Base-by-base conservation (phyloP, 495 filamentous ascomycete genomes). In the Trichoderma orchidacearum region DNA sequence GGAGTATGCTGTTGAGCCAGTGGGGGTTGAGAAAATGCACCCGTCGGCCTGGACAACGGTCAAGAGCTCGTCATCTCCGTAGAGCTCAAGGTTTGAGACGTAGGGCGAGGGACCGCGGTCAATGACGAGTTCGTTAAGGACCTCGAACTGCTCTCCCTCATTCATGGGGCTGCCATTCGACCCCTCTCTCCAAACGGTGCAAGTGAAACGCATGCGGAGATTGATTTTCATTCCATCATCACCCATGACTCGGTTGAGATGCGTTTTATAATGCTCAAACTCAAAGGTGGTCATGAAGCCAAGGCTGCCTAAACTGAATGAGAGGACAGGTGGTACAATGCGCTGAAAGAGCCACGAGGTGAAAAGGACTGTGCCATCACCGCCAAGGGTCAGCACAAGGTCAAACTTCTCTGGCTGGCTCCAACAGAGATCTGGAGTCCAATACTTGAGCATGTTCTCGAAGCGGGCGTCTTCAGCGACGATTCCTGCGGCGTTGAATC, bases 91-190 rank as follows among this genome's bases (percentile, higher is more conserved):
- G 67, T 91, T 90, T n/a, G 89, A 93, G 38, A 94, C 89, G 66
- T 96, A 96, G n/a, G 92, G 86, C 36, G 87, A 93, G 60, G 93
- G 92, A 53, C 93, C 93, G 30, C 93, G 86, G 70, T 98, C 93
- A 63, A 98, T 95, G 62, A 98, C 91, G 21, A 98, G 81, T 71
- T 98, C 93, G 70, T 97, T 97, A 48, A 97, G 80, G 12, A 97
- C 90, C 67, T 96, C 90, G 59, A 94, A 96, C 62, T 92, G 89
- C 69, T 95, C 90, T 25, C 80, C 80, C 63, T 87, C 84, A 59
- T 85, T 80, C 56, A 87, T 75, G 6, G 84, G 79, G 36, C 69
- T 63, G 23, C 68, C 72, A 0, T 53, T 56, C 1, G 67, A 62
- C n/a, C 70, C 70, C 50, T 75, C 66, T n/a, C 89, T 84, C 72